Evolutionary conservation across 495 filamentous ascomycete genomes (phyloP), one percentile per base, ranked within the genome.

Genomic region (Penicillium dipodomyicola): DNA sequence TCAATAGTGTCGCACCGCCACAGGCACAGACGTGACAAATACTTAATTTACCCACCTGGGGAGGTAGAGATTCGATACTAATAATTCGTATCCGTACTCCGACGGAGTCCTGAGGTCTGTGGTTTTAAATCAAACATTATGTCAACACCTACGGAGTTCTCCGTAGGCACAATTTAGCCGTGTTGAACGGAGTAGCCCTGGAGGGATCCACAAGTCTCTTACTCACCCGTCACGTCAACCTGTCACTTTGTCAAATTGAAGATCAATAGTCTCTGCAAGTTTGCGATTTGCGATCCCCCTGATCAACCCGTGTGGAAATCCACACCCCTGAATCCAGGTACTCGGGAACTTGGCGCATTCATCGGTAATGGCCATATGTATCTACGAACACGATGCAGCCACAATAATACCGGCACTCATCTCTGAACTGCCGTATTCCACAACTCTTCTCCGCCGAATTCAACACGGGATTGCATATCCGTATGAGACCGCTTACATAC

Each of bases 381-480:
- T 76, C 56, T 64, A 73, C 54, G 64, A 73, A 69, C 72, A 76
- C 67, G 65, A 75, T 51, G 47, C 59, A 41, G 67, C 73, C 46
- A 60, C 54, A 42, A 72, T 84, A 57, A 50, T 82, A 17, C 54
- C 73, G 8, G 62, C 71, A 47, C 79, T 87, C 12, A 30, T 66
- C 6, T 41, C 65, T 12, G 79, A 84, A 62, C 67, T 84, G 27
- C 85, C 83, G 0, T 62, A 79, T 62, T 83, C 84, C 44, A 71
- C 84, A 17, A 74, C 84, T 0, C 63, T 86, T 3, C 66, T 84
- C 37, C 80, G 85, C 12, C 74, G 84, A 15, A 70, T 89, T 47
- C 82, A 84, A 60, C 84, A 83, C 65, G 71, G 63, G 19, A 17
- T 64, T 49, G 74, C 65, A 27, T 76, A 68, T 58, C 57, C 61